These are phyloP conservation scores for Platanthera zijinensis DNA, from an alignment of 106 monocot genomes.

Conservation along the genomic window DNA sequence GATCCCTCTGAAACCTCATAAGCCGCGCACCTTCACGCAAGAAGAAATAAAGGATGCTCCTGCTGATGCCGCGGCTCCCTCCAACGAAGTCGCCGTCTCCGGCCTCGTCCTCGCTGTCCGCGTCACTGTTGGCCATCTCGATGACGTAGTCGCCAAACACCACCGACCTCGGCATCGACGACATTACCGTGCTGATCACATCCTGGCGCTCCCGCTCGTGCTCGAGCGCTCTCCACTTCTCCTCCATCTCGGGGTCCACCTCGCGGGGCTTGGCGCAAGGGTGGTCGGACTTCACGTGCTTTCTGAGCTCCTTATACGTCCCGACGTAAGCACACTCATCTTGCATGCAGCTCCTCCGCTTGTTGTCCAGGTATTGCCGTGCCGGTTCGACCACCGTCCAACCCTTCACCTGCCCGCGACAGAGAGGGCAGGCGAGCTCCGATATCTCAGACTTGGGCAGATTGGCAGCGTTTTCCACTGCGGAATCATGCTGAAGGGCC, in stretches of 20 bases:
- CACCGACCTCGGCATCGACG: slow-evolving; percentile 31
- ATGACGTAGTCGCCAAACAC: slow-evolving; percentile 46
- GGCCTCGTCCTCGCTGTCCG: slow-evolving; percentile 12
- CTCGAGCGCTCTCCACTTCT: slow-evolving; percentile 37
- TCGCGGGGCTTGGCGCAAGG: slow-evolving; percentile 28
- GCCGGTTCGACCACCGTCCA: slow-evolving; percentile 51
- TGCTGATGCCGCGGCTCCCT: slow-evolving; percentile 21
- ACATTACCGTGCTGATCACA: slow-evolving; percentile 37
- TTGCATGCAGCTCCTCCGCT: slow-evolving; percentile 34
- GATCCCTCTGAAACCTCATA: slow-evolving; percentile 23
- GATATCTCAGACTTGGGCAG: slow-evolving; percentile 14
- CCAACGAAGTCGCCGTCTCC: slow-evolving; percentile 15
- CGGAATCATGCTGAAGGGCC: neutral
- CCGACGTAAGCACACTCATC: slow-evolving; percentile 35
- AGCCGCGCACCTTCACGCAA: slow-evolving; percentile 35
- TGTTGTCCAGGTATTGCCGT: slow-evolving; percentile 29
- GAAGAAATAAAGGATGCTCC: slow-evolving; percentile 41
- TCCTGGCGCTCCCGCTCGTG: slow-evolving; percentile 41
- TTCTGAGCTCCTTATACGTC: slow-evolving; percentile 28
- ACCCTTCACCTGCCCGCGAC: slow-evolving; percentile 51
- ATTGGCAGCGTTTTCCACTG: neutral
- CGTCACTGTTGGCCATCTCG: slow-evolving; percentile 25
- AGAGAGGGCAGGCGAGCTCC: slow-evolving; percentile 42
- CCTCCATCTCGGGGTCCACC: slow-evolving; percentile 32
- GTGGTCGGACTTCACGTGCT: slow-evolving; percentile 27